Evolutionary conservation across 805 yeast genomes (phyloP), one percentile per base, ranked within the genome.

Genomic region (Naumovozyma dairenensis): DNA sequence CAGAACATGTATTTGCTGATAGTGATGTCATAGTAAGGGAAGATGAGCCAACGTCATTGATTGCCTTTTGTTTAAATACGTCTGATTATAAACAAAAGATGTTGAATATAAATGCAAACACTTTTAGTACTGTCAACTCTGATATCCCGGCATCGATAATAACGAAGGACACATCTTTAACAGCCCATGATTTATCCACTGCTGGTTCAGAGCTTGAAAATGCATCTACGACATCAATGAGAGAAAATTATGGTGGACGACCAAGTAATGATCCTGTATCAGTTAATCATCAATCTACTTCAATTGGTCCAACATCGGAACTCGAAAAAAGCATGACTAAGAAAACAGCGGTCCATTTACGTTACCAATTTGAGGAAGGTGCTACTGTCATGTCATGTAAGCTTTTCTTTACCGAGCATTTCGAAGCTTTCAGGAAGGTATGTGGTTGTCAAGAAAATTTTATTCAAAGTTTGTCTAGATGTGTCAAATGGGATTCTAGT

Each of bases 371-470:
- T 55, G 80, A 80, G 45, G 96, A 87, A 53, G 93, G 87, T 0
- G 68, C 69, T 24, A 81, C 95, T 0, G 72, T 73, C 13, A 66
- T 92, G 45, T 81, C 95, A 4, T 92, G 99, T 60, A 89, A 89
- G 57, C 80, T 93, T 5, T 92, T 89, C 54, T 92, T 80, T 64
- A 82, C 95, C 5, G 97, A 89, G 49, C 97, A 92, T 53, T 92
- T 92, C 61, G 96, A 89, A 52, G 96, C 97, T 0, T 77, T 92
- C 46, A 66, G 98, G 36, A 69, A 74, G 37, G 78, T 82, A 20
- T 89, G 96, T 63, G 86, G 84, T 1, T 74, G 77, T 36, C 74
- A 74, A 37, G 79, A 72, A 4, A 71, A 71, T 44, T 92, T 79
- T 45, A 74, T 92, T 26, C 95, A 86, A 53, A 86, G 96, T 57